Base-by-base conservation (phyloP, 2,329 filamentous ascomycete species). In the Colletotrichum sidae region DNA sequence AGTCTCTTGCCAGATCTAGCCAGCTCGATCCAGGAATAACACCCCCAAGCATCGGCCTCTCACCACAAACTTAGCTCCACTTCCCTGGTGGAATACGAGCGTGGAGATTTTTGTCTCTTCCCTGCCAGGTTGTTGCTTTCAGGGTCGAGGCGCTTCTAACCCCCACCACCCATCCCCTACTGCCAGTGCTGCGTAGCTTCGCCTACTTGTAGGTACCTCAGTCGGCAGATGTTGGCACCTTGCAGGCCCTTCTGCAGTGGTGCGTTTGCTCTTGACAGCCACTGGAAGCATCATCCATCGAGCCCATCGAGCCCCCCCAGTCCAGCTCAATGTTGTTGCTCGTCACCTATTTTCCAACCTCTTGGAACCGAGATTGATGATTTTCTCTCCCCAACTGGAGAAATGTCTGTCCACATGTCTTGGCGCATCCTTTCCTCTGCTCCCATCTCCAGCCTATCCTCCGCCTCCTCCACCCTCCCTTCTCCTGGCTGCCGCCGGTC, bases 11-110 rank as follows among this genome's bases (percentile, higher is more conserved):
- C 46, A 65, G 61, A 60, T 65, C 61, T 65, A 38, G 61, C 61
- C 61, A 47, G 46, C 35, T 41, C 37, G 46, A 65, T 62, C 62
- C 52, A 65, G 57, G 52, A 65, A 65, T 65, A 65, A 56, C 62
- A 47, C 33, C 38, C 47, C 44, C 37, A 12, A 45, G 39, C 50
- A 46, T 44, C 8, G 45, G 13, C 12, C 35, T 44, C 38, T 58
- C 55, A 60, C 60, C 25, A 47, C 42, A 49, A 55, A 17, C 33
- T 38, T 41, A 13, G 53, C 51, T 50, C 62, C 37, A 55, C 51
- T 33, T 62, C 17, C 41, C 17, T 7, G 41, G 52, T 57, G 58
- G 46, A 65, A 65, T 62, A 65, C 62, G 62, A 65, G 62, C 62
- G 15, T 49, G 46, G 57, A 62, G 45, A 52, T 17, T 45, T 44